These are phyloP conservation scores for Linnemannia zychae DNA, from an alignment of 192 early-diverging fungal genomes.

Conservation along the genomic window DNA sequence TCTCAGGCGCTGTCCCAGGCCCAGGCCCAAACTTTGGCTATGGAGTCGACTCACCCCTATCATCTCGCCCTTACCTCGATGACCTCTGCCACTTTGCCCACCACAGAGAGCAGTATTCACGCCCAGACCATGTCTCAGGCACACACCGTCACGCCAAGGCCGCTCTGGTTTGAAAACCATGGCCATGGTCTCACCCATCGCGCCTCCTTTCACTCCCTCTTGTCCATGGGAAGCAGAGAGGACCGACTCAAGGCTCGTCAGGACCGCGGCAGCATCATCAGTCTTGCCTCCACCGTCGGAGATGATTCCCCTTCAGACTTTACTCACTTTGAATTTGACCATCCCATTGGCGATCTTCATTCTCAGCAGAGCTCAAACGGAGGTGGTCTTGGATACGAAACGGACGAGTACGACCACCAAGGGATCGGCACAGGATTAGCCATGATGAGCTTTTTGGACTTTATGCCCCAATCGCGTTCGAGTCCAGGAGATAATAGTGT, in stretches of 20 bases:
- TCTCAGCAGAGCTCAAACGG: constrained; percentile 21
- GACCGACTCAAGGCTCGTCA: constrained; percentile 42
- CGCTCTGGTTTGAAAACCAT: constrained; percentile 42
- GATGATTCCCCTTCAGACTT: constrained; percentile 55
- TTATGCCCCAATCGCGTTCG: constrained; percentile 29
- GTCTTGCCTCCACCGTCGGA: constrained; percentile 46
- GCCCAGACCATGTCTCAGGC: constrained; percentile 29
- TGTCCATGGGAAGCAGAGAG: constrained; percentile 33
- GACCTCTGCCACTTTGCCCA: neutral
- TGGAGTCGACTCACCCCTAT: constrained; percentile 43
- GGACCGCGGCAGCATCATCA: constrained; percentile 56
- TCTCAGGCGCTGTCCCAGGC: neutral
- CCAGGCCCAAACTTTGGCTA: constrained; percentile 15
- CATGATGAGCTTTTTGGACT: constrained; percentile 53
- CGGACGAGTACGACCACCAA: constrained; percentile 48
- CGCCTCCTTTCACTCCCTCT: constrained; percentile 37
- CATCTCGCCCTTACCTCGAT: constrained; percentile 19
- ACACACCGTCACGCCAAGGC: constrained; percentile 16
- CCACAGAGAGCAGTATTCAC: constrained; percentile 5
- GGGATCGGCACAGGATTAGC: constrained; percentile 48
- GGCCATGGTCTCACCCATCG: constrained; percentile 37
- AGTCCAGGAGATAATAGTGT: constrained; percentile 42
- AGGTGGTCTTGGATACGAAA: constrained; percentile 28
- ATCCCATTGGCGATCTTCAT: constrained; percentile 23
- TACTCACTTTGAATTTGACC: constrained; percentile 36